Percentiles rank a stretch among this genome's conserved stretches.
Conservation (phyloP, 257 asterid genomes). For the Penstemon barbatus region DNA sequence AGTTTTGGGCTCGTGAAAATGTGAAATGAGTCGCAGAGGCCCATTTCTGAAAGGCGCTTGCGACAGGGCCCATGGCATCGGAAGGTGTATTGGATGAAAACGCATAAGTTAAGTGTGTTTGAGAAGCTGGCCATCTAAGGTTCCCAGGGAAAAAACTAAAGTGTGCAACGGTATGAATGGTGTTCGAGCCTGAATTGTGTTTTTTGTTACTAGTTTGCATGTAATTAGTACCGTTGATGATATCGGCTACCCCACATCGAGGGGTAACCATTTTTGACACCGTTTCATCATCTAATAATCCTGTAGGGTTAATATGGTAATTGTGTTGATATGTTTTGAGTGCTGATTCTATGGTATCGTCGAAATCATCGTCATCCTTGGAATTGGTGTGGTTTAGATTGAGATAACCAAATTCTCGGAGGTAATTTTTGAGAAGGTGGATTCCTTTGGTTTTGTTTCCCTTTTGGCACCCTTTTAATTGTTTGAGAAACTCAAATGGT, state of each 20-base stretch:
- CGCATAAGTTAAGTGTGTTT: slow-evolving; percentile 30
- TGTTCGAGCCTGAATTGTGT: background rate
- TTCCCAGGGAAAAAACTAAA: slow-evolving; percentile 21
- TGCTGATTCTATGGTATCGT: slow-evolving; percentile 33
- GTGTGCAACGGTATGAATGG: slow-evolving; percentile 29
- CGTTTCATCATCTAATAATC: slow-evolving; percentile 30
- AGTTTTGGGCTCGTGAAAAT: background rate
- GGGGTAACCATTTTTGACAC: slow-evolving; percentile 31
- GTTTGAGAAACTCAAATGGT: slow-evolving; percentile 41
- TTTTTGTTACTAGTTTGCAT: background rate
- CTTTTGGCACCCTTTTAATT: slow-evolving; percentile 35
- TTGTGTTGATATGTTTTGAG: slow-evolving; percentile 34
- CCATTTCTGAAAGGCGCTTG: slow-evolving; percentile 36
- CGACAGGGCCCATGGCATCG: background rate
- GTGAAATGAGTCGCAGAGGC: slow-evolving; percentile 24
- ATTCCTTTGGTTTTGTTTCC: slow-evolving; percentile 33
- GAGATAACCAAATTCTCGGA: slow-evolving; percentile 38
- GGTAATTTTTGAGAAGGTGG: slow-evolving; percentile 31
- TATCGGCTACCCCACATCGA: slow-evolving; percentile 44
- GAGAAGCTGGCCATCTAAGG: slow-evolving; percentile 35
- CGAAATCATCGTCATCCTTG: slow-evolving; percentile 27
- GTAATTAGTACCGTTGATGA: slow-evolving; percentile 30
- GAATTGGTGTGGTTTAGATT: background rate
- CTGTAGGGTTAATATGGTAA: slow-evolving; percentile 29
- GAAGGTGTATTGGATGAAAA: slow-evolving; percentile 9